These are phyloP conservation scores for Pichia kudriavzevii DNA, from an alignment of 1,139 yeast genomes.

Conservation along the genomic window DNA sequence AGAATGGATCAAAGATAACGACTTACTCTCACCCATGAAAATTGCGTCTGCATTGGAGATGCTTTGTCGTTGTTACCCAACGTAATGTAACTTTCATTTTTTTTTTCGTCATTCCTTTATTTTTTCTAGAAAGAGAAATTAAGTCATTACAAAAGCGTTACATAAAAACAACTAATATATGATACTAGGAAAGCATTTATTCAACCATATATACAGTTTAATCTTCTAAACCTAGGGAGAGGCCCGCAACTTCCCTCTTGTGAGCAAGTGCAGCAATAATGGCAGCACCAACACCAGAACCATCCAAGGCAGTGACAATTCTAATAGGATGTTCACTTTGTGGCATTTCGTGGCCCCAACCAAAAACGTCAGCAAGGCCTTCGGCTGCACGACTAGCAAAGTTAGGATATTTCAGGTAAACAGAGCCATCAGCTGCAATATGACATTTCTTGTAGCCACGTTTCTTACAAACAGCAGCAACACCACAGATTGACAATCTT, in stretches of 20 bases:
- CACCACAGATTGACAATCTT: conserved; percentile 90
- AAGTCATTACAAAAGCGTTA: too few relatives aligned
- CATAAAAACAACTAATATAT: not conserved
- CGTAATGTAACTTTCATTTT: too few relatives aligned
- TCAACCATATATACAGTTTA: too few relatives aligned
- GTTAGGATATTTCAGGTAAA: conserved; percentile 85
- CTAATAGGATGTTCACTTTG: conserved; percentile 65
- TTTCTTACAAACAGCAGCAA: conserved; percentile 92
- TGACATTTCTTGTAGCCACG: conserved; percentile 72
- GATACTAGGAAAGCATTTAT: too few relatives aligned
- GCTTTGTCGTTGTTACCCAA: too few relatives aligned
- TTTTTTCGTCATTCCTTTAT: too few relatives aligned
- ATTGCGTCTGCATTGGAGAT: too few relatives aligned
- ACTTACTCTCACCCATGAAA: too few relatives aligned
- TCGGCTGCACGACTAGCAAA: conserved; percentile 89
- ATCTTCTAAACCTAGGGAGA: conserved; percentile 60
- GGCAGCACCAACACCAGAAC: conserved; percentile 98
- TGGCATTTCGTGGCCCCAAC: conserved; percentile 46
- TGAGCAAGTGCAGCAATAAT: conserved; percentile 92
- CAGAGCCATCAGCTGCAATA: conserved; percentile 98
- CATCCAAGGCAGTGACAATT: conserved; percentile 92
- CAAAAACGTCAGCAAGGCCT: conserved; percentile 86
- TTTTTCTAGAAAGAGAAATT: too few relatives aligned
- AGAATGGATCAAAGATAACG: too few relatives aligned
- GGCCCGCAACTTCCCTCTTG: conserved; percentile 62